These are phyloP conservation scores for Cladosporium sphaerospermum DNA, from an alignment of 2,329 filamentous ascomycete genomes.

Conservation along the genomic window DNA sequence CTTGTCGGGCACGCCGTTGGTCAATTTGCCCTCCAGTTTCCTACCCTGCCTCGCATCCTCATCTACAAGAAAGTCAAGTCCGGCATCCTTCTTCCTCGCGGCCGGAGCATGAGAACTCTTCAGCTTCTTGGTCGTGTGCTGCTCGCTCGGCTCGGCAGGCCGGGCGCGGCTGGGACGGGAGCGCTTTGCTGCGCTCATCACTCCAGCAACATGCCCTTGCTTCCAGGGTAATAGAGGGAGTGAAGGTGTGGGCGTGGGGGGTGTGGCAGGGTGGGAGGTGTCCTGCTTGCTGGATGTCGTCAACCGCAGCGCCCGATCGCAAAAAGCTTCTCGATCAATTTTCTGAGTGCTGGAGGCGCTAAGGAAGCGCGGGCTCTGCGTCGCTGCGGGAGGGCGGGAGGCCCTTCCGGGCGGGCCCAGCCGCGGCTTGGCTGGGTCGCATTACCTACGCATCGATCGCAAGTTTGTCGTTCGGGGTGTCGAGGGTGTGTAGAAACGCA, in stretches of 20 bases:
- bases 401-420: not conserved
- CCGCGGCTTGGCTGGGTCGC: too few relatives aligned
- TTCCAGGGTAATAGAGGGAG: slow-evolving; percentile 1
- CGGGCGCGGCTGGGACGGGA: slow-evolving; percentile 23
- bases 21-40: slow-evolving; percentile 40
- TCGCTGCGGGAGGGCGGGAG: not conserved
- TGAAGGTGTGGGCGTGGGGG: slow-evolving; percentile 5
- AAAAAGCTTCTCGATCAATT: slow-evolving; percentile 12
- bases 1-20: slow-evolving; percentile 48
- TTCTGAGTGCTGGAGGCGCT: slow-evolving; percentile 9
- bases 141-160: slow-evolving; percentile 20
- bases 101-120: slow-evolving; percentile 30
- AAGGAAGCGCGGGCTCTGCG: slow-evolving; percentile 3
- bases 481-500: not conserved
- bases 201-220: slow-evolving; percentile 21
- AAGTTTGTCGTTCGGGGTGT: not conserved
- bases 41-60: slow-evolving; percentile 30
- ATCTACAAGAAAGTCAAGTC: slow-evolving; percentile 31
- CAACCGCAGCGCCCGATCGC: slow-evolving; percentile 10
- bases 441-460: not conserved
- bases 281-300: slow-evolving; percentile 11
- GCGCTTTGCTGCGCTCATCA: slow-evolving; percentile 32
- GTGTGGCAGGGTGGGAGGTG: not conserved
- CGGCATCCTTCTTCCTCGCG: slow-evolving; percentile 15
- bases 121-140: slow-evolving; percentile 22